Conservation (phyloP, 768 basidiomycete species). For the Chalciporus pseudorubinellus region DNA sequence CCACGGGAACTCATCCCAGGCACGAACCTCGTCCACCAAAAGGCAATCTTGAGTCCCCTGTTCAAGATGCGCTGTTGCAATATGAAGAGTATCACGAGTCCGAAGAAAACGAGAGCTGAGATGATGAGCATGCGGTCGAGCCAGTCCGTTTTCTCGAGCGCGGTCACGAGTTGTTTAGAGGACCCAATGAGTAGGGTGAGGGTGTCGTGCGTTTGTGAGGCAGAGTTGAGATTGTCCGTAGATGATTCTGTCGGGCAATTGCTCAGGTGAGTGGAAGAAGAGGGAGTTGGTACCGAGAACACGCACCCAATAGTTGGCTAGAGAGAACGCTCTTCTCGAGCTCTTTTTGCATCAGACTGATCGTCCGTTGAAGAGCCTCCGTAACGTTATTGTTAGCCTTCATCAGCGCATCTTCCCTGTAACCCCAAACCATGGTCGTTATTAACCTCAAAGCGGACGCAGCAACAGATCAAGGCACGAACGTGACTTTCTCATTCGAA, state of each 20-base stretch:
- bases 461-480: conserved; percentile 27
- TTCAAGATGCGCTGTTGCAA: conserved; percentile 86
- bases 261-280: neutral
- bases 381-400: conserved; percentile 88
- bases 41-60: conserved; percentile 69
- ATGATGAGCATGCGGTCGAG: conserved; percentile 87
- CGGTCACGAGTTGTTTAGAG: conserved; percentile 82
- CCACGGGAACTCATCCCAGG: conserved; percentile 34
- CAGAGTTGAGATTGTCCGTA: conserved; percentile 68
- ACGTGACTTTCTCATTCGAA: conserved; percentile 61
- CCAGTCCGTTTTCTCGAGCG: conserved; percentile 89
- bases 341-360: conserved; percentile 85
- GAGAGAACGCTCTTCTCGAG: conserved; percentile 87
- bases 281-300: neutral
- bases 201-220: conserved; percentile 74
- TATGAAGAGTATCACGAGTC: conserved; percentile 81
- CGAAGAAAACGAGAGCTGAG: conserved; percentile 76
- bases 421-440: neutral
- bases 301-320: conserved; percentile 77
- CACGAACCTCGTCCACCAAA: conserved; percentile 85
- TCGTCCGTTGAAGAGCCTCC: conserved; percentile 79
- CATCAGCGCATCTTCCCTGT: conserved; percentile 83
- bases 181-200: conserved; percentile 69
- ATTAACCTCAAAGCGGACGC: neutral
- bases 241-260: conserved; percentile 57